phyloP scores from a whole-genome alignment of 148 eudicot species.

The Vaccinium vitisidaea region DNA sequence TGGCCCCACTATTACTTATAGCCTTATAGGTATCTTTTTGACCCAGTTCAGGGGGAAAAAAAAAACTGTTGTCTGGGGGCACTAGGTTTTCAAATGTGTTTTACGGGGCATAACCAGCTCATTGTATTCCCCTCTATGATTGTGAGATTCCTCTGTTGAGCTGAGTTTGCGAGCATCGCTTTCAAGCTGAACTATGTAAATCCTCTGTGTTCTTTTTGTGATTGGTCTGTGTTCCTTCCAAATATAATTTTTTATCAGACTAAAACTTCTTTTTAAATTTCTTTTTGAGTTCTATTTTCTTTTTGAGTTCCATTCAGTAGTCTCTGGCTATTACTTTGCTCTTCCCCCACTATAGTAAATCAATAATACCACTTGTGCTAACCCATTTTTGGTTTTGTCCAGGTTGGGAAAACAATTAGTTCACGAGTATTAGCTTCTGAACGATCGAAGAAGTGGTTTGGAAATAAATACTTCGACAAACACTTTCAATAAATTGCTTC shows the following conservation, averaged over 20 bases:
- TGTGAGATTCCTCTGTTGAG: background rate
- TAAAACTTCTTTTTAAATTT: background rate
- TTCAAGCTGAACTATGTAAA: background rate
- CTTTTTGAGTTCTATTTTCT: no score
- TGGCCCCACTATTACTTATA: background rate
- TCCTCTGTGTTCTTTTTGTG: background rate
- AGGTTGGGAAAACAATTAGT: background rate
- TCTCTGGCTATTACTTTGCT: background rate
- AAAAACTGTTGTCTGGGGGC: background rate
- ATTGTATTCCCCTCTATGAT: background rate
- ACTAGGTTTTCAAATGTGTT: background rate
- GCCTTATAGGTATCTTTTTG: background rate
- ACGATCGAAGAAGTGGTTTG: background rate
- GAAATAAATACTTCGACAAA: background rate
- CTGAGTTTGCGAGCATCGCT: background rate
- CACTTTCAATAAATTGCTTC: background rate
- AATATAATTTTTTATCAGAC: background rate
- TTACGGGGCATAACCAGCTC: background rate
- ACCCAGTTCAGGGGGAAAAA: background rate
- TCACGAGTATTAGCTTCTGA: background rate
- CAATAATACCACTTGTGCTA: no score
- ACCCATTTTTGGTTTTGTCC: no score
- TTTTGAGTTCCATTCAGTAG: background rate
- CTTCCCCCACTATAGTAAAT: background rate
- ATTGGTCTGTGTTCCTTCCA: background rate